These are phyloP conservation scores for Mortierella hygrophila DNA, from an alignment of 192 early-diverging fungal genomes.

Conservation along the genomic window DNA sequence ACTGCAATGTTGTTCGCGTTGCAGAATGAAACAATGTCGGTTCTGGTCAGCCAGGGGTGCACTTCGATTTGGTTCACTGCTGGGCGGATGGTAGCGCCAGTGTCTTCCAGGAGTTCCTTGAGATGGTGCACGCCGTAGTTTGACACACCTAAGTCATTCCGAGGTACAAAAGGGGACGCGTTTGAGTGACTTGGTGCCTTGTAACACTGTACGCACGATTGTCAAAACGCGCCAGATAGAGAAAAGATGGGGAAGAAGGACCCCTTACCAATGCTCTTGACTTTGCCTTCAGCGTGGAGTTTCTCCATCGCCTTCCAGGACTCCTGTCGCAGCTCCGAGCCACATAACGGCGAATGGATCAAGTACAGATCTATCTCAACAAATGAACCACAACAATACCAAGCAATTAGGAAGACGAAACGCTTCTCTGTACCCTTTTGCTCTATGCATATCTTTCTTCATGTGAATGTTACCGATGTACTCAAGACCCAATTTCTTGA, in stretches of 20 bases:
- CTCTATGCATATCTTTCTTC: too few species aligned
- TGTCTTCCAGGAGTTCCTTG: slow-evolving; percentile 56
- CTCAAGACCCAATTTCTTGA: slow-evolving; percentile 62
- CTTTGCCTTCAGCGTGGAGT: slow-evolving; percentile 60
- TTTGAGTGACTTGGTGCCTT: background rate
- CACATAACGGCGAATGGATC: slow-evolving; percentile 69
- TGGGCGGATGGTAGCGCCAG: slow-evolving; percentile 57
- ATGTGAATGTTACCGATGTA: slow-evolving; percentile 61
- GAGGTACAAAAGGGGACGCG: background rate
- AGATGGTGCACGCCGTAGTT: slow-evolving; percentile 69
- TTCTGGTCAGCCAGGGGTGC: slow-evolving; percentile 63
- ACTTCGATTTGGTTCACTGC: slow-evolving; percentile 71
- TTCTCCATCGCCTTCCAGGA: slow-evolving; percentile 68
- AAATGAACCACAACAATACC: background rate
- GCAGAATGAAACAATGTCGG: slow-evolving; percentile 61
- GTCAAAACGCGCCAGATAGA: background rate
- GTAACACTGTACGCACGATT: background rate
- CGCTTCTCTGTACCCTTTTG: background rate
- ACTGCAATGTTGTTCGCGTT: slow-evolving; percentile 59
- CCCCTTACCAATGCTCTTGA: slow-evolving; percentile 62
- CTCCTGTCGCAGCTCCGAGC: slow-evolving; percentile 53
- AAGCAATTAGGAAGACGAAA: background rate
- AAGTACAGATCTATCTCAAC: slow-evolving; percentile 65
- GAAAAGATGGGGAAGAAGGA: background rate
- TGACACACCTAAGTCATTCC: slow-evolving; percentile 55